These are phyloP conservation scores for Platanthera zijinensis DNA, from an alignment of 106 monocot genomes.

Conservation along the genomic window DNA sequence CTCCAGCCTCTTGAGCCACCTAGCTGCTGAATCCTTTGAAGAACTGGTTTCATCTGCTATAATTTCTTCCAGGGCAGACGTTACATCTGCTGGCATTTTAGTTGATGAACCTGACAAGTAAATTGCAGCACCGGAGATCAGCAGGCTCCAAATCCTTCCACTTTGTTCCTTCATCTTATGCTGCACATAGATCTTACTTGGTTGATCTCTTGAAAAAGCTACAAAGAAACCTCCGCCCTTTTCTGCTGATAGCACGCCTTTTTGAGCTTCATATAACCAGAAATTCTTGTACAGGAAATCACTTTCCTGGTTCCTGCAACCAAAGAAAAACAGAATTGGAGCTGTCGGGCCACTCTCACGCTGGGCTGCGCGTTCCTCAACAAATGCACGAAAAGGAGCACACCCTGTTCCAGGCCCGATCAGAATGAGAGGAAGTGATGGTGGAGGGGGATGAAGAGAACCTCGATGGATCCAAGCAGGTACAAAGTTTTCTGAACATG, in stretches of 20 bases:
- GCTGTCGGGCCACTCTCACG: constrained; percentile 24
- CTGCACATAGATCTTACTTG: constrained; percentile 78
- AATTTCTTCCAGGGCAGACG: constrained; percentile 56
- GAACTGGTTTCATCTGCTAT: constrained; percentile 43
- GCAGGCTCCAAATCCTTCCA: constrained; percentile 51
- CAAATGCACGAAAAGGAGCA: constrained; percentile 79
- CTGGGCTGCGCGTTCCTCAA: constrained; percentile 62
- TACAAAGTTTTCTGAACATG: constrained; percentile 36
- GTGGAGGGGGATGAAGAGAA: constrained; percentile 51
- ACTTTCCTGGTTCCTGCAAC: constrained; percentile 55
- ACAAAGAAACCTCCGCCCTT: constrained; percentile 84
- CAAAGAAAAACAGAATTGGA: constrained; percentile 89
- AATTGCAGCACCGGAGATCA: constrained; percentile 49
- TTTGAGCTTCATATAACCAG: constrained; percentile 50
- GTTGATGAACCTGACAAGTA: constrained; percentile 79
- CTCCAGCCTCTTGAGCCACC: constrained; percentile 55
- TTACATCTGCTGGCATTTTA: constrained; percentile 91
- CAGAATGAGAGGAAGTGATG: constrained; percentile 72
- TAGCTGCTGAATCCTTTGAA: constrained; percentile 53
- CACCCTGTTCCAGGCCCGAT: constrained; percentile 93
- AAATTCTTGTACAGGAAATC: constrained; percentile 75
- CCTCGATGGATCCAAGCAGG: constrained; percentile 82
- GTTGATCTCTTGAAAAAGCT: constrained; percentile 90
- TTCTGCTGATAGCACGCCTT: constrained; percentile 51
- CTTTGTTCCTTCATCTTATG: constrained; percentile 92